These are phyloP conservation scores for Puya raimondii DNA, from an alignment of 176 grass and related monocot species.

Conservation along the genomic window DNA sequence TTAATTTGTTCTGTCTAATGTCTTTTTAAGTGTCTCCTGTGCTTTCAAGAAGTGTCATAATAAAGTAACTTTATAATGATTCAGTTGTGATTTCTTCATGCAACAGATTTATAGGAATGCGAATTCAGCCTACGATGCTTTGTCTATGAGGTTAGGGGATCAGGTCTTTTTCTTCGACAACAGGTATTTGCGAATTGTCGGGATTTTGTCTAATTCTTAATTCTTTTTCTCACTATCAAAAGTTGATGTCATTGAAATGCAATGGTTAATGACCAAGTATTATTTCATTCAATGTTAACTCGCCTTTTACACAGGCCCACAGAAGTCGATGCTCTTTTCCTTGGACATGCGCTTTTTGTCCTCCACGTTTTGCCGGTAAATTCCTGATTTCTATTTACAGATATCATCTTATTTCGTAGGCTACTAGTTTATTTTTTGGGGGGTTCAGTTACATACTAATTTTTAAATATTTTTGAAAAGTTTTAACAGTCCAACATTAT, in stretches of 20 bases:
- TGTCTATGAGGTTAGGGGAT: conserved; percentile 62
- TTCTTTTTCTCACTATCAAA: conserved; percentile 10
- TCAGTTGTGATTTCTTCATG: conserved; percentile 22
- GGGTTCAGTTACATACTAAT: too few species aligned
- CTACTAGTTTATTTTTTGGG: too few species aligned
- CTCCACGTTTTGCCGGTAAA: conserved; percentile 71
- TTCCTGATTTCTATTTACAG: conserved; percentile 17
- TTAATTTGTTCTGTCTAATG: not conserved
- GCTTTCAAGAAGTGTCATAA: not conserved
- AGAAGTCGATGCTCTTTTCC: conserved; percentile 93
- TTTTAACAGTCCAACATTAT: too few species aligned
- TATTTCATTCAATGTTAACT: not conserved
- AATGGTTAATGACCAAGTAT: not conserved
- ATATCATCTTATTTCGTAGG: conserved; percentile 5
- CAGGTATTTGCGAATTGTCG: conserved; percentile 37
- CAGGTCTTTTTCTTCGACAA: conserved; percentile 72
- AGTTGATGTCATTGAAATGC: not conserved
- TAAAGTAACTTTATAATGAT: conserved; percentile 12
- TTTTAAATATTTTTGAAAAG: too few species aligned
- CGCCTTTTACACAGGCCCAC: conserved; percentile 45
- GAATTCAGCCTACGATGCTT: conserved; percentile 60
- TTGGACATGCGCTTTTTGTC: conserved; percentile 86
- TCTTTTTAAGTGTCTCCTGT: not conserved
- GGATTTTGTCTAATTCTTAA: conserved; percentile 6
- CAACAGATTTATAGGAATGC: conserved; percentile 83